Base-by-base conservation (phyloP, 768 basidiomycete species). In the Boletus rex-veris region DNA sequence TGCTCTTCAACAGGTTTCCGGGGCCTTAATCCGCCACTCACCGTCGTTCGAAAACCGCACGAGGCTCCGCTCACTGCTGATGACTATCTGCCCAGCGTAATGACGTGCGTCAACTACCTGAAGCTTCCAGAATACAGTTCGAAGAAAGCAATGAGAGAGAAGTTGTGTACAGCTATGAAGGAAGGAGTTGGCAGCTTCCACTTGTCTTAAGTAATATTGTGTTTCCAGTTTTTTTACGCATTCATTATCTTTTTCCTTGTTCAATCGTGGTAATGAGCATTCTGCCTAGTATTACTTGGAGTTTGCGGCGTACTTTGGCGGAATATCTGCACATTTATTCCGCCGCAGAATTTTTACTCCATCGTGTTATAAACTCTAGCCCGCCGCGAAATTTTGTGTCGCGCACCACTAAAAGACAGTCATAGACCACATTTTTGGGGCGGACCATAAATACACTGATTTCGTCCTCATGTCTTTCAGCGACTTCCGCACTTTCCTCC, bases 161-260 rank as follows among this genome's bases (percentile, higher is more conserved):
- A 93, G 68, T 71, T 99, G 60, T 76, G 77, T 48, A 77, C 82
- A 31, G 96, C 97, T 36, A 91, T 97, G 76, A 82, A 84, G 62
- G 97, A 98, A 73, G 97, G 97, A 39, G 87, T 92, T 53, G 93
- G 93, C 48, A 92, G 92, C 65, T 98, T 98, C 90, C 95, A 98
- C 75, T 77, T 99, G 70, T 98, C 95, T 67, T 98, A 48, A 68
- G 45, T 58, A 77, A 55, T 61, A 66, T 60, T 59, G 57, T 59
- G 45, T 28, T 38, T 40, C 16, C 37, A 56, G 55, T 60, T 49
- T 63, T 62, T 64, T 53, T 64, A 59, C 55, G 50, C 57, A 44
- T 64, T 18, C 54, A 41, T 57, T 50, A 47, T 41, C 41, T 36
- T 33, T 24, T 53, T 44, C 12, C 16, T 47, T 55, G 50, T 57